These are phyloP conservation scores for Mycena albidolilacea DNA, from an alignment of 768 basidiomycete genomes.

Conservation along the genomic window DNA sequence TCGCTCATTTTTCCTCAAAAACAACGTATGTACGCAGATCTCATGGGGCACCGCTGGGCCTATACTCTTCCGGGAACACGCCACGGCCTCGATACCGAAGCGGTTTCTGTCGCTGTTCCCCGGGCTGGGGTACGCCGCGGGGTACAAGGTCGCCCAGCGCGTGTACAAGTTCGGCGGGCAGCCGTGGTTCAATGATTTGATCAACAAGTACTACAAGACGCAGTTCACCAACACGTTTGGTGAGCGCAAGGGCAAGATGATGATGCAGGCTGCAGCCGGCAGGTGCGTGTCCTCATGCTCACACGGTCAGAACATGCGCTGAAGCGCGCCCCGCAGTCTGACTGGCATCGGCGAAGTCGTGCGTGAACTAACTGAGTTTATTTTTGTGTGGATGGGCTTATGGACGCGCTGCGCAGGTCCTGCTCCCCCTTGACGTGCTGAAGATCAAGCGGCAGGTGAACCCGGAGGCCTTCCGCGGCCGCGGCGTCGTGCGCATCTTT, in stretches of 20 bases:
- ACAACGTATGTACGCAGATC: conserved; percentile 72
- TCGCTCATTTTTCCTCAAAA: neutral
- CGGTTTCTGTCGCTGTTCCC: conserved; percentile 96
- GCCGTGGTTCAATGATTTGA: conserved; percentile 96
- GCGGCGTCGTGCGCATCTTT: conserved; percentile 91
- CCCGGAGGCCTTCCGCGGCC: conserved; percentile 97
- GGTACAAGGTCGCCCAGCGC: conserved; percentile 95
- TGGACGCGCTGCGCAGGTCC: conserved; percentile 63
- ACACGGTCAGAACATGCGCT: conserved; percentile 10
- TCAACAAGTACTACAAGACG: conserved; percentile 86
- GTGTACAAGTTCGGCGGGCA: conserved; percentile 99
- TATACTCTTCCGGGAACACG: conserved; percentile 92
- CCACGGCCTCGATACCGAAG: conserved; percentile 72
- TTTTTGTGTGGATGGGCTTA: conserved; percentile 2
- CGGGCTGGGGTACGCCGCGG: conserved; percentile 97
- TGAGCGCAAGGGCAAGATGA: conserved; percentile 94
- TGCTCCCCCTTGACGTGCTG: conserved; percentile 96
- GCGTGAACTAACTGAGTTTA: conserved; percentile 43
- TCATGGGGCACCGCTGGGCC: conserved; percentile 73
- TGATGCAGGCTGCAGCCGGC: conserved; percentile 96
- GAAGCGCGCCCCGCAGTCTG: conserved; percentile 57
- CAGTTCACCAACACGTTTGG: conserved; percentile 89
- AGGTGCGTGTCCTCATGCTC: conserved; percentile 65
- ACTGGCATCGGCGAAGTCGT: conserved; percentile 97
- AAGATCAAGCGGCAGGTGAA: conserved; percentile 99